Conservation (phyloP, 139 green algal species). For the Chlorella sp. region DNA sequence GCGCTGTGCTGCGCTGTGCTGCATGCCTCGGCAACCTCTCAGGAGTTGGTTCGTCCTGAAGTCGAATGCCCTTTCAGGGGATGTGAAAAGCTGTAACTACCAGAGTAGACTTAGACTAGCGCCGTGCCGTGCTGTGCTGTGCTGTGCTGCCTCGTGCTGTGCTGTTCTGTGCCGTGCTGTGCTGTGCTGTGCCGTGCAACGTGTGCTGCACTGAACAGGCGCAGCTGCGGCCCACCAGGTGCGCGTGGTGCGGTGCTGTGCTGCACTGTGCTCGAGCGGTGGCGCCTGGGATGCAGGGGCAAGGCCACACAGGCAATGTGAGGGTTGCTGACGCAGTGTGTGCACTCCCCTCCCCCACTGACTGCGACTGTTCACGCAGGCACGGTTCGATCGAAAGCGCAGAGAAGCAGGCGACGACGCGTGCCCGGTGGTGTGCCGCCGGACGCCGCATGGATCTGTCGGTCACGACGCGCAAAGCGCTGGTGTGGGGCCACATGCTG, state of each 20-base stretch:
- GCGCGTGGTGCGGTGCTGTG: neutral
- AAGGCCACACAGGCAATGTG: no score
- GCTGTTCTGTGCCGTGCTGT: neutral
- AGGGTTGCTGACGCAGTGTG: neutral
- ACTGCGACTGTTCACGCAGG: neutral
- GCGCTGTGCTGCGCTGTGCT: neutral
- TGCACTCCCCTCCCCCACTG: neutral
- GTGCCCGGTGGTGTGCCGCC: neutral
- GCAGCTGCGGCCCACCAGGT: neutral
- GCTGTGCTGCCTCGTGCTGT: neutral
- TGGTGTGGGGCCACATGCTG: constrained; percentile 20
- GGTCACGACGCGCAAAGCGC: neutral
- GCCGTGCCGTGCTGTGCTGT: neutral
- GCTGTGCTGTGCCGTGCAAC: neutral
- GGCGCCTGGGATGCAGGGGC: neutral
- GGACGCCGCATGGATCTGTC: neutral
- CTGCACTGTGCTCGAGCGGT: no score
- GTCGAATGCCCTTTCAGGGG: no score
- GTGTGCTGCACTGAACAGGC: no score
- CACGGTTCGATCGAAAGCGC: neutral
- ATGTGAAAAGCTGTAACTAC: no score
- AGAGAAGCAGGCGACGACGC: no score
- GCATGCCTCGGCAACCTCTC: no score
- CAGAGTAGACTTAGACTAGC: no score
- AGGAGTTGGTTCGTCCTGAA: no score